phyloP scores from a whole-genome alignment of 2,329 filamentous ascomycete genomes.

The Phyllosticta citribraziliensis region DNA sequence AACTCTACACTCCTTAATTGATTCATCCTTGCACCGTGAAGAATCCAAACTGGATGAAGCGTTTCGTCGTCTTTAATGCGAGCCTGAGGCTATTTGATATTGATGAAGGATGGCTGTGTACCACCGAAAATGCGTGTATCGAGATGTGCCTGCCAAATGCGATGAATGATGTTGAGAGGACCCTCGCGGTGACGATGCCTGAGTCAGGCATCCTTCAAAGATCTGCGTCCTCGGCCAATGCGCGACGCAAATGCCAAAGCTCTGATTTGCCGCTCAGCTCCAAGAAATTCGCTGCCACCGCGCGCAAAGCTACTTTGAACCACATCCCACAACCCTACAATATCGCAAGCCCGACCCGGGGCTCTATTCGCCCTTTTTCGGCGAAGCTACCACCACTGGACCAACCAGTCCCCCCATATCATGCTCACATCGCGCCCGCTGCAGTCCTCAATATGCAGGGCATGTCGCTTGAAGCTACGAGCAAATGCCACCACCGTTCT shows the following conservation, averaged over 20 bases:
- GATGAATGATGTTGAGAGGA: neutral
- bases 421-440: constrained; percentile 5
- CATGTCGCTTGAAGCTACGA: constrained; percentile 3
- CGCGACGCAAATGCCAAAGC: neutral
- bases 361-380: neutral
- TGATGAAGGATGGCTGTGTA: too few relatives aligned
- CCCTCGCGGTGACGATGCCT: neutral
- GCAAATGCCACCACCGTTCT: neutral
- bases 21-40: neutral
- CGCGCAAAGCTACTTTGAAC: neutral
- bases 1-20: neutral
- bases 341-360: neutral
- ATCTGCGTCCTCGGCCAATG: neutral
- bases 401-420: neutral
- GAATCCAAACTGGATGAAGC: neutral
- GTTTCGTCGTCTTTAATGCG: neutral
- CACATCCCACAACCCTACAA: neutral
- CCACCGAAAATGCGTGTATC: too few relatives aligned
- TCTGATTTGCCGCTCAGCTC: neutral
- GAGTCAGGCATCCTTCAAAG: neutral
- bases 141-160: neutral
- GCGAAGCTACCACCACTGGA: neutral
- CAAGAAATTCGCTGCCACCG: neutral
- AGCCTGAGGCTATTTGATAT: too few relatives aligned
- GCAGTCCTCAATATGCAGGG: constrained; percentile 5